Conservation (phyloP, 805 yeast species). For the Yarrowia osloensis region DNA sequence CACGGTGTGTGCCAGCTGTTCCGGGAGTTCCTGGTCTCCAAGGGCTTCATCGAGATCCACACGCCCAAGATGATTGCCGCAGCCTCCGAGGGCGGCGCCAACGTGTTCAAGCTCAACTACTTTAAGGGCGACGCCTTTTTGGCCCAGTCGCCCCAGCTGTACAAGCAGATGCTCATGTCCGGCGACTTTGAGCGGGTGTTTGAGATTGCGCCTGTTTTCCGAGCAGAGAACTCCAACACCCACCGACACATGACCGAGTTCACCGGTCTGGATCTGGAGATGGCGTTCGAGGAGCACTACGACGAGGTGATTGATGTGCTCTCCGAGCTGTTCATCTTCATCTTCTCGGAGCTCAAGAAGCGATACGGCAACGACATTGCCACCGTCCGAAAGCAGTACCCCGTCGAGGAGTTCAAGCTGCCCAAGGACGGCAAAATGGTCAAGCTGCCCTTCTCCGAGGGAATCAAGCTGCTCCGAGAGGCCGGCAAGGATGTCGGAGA, state of each 20-base stretch:
- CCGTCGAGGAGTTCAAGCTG: conserved; percentile 94
- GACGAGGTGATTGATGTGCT: conserved; percentile 76
- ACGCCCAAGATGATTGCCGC: conserved; percentile 95
- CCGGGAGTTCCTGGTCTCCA: conserved; percentile 75
- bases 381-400: conserved; percentile 87
- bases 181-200: conserved; percentile 96
- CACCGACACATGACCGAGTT: conserved; percentile 99
- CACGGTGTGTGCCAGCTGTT: conserved; percentile 85
- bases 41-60: conserved; percentile 85
- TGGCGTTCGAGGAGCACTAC: conserved; percentile 98
- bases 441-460: conserved; percentile 84
- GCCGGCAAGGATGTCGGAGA: conserved; percentile 77
- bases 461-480: conserved; percentile 79
- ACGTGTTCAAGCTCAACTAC: conserved; percentile 90
- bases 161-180: conserved; percentile 97
- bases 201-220: conserved; percentile 96
- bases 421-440: conserved; percentile 96
- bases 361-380: conserved; percentile 85
- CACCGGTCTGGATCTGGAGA: conserved; percentile 94
- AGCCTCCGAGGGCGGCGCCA: conserved; percentile 97
- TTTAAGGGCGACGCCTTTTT: conserved; percentile 90
- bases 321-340: conserved; percentile 78
- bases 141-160: conserved; percentile 98
- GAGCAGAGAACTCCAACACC: conserved; percentile 98
- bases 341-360: conserved; percentile 77